Evolutionary conservation across 441 rosid genomes (phyloP), one percentile per base, ranked within the genome.

Genomic region (Aquilaria agallochum): DNA sequence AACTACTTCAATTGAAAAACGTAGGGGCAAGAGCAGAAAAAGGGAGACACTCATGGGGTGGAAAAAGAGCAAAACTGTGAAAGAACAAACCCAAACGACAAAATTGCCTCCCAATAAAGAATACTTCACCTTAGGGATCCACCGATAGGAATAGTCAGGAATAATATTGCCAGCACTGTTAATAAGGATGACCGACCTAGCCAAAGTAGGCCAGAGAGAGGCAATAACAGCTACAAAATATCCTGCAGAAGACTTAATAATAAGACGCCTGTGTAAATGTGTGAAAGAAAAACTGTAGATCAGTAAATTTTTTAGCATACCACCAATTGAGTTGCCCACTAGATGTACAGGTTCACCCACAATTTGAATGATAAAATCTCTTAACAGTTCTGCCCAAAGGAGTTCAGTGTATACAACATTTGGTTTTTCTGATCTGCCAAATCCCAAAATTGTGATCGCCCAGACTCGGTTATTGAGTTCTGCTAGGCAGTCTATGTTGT

Each of bases 351-450:
- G 89, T 73, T 93, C 96, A 10, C 87, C 82, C 11, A 90, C 91
- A 59, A 88, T 85, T 68, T 86, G 92, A 66, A 77, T 65, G 53
- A 86, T 74, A 72, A 93, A 90, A 75, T 93, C 98, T 76, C 92
- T 85, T 62, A 93, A 73, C 72, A 93, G 49, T 76, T 90, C 92
- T 56, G 95, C 89, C 98, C 97, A 93, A 70, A 86, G 61, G 44
- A 83, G 82, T 77, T 93, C 98, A 13, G 92, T 88, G 72, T 93
- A 90, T 31, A 86, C 77, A 61, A 82, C 62, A 71, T 86, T 90
- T 46, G 98, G 97, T 80, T 93, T 93, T 60, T 93, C 97, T 65
- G 98, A 93, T 79, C 80, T 83, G 73, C 98, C 97, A 78, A 93
- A 93, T 53, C 98, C 97, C 63, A 93, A 63, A 59, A 83, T 45